Conservation (phyloP, 1,284 basidiomycete genomes). For the Melampsora americana region DNA sequence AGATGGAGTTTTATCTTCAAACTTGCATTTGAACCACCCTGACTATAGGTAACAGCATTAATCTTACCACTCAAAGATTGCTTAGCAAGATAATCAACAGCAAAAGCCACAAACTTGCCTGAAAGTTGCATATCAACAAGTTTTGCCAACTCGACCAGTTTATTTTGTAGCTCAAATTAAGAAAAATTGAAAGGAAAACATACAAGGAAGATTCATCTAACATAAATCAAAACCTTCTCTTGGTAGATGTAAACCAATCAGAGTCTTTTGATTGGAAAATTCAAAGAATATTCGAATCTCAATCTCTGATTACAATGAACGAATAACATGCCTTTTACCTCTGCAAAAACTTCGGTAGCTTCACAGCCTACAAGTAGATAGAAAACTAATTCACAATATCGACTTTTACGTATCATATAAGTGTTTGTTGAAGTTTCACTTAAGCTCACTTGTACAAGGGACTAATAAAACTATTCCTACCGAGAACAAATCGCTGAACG, state of each 20-base stretch:
- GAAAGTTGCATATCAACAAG: conserved; percentile 50
- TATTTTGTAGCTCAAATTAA: background rate
- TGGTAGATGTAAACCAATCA: conserved; percentile 47
- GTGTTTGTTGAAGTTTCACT: background rate
- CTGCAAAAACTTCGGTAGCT: background rate
- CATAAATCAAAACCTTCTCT: conserved; percentile 51
- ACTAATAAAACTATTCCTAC: conserved; percentile 13
- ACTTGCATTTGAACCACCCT: conserved; percentile 44
- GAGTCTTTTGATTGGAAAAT: conserved; percentile 41
- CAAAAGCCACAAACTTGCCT: conserved; percentile 51
- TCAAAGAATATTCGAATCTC: background rate
- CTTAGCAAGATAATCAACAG: conserved; percentile 34
- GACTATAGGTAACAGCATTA: conserved; percentile 47
- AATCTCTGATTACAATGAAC: background rate
- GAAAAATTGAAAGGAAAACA: background rate
- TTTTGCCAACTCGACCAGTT: background rate
- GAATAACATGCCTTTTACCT: background rate
- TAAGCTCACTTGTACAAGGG: conserved; percentile 11
- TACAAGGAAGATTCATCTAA: conserved; percentile 51
- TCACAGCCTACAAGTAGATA: background rate
- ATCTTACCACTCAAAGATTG: conserved; percentile 32
- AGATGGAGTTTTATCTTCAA: background rate
- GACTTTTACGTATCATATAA: too few species aligned
- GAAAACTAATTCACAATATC: too few species aligned
- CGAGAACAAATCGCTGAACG: background rate